Conservation (phyloP, 1,139 yeast species). For the Tardiomyces blankii region DNA sequence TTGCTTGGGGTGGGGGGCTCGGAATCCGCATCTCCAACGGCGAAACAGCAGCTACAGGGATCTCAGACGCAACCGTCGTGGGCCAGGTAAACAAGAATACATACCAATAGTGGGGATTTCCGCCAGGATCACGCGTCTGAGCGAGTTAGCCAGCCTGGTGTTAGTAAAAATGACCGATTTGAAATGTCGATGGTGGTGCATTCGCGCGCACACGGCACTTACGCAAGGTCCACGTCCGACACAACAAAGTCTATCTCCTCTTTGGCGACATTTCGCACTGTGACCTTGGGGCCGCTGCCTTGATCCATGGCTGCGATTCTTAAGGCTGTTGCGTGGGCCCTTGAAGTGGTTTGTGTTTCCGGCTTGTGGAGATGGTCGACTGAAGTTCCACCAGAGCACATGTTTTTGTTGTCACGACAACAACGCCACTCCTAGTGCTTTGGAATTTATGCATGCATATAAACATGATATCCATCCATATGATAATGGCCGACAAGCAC, state of each 20-base stretch:
- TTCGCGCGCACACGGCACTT: constrained; percentile 8
- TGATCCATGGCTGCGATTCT: neutral
- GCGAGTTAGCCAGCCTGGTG: constrained; percentile 66
- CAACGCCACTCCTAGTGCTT: neutral
- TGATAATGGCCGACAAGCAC: neutral
- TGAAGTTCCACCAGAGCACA: too few relatives aligned
- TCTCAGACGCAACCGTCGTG: too few relatives aligned
- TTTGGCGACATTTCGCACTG: constrained; percentile 72
- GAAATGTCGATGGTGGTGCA: too few relatives aligned
- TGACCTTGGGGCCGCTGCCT: constrained; percentile 64
- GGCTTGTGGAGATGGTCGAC: too few relatives aligned
- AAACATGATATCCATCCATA: neutral
- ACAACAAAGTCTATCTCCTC: constrained; percentile 88
- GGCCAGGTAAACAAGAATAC: neutral
- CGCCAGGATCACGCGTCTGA: constrained; percentile 85
- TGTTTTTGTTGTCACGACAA: neutral
- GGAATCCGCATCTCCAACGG: too few relatives aligned
- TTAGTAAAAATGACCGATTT: constrained; percentile 10
- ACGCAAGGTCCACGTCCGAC: constrained; percentile 73
- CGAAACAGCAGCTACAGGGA: too few relatives aligned
- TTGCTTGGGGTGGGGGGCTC: too few relatives aligned
- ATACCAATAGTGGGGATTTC: constrained; percentile 70
- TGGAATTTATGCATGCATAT: neutral
- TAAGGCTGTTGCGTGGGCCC: neutral
- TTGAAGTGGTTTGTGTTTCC: too few relatives aligned